These are phyloP conservation scores for Phoenix dactylifera DNA, from an alignment of 176 grass and related monocot species.

Conservation along the genomic window DNA sequence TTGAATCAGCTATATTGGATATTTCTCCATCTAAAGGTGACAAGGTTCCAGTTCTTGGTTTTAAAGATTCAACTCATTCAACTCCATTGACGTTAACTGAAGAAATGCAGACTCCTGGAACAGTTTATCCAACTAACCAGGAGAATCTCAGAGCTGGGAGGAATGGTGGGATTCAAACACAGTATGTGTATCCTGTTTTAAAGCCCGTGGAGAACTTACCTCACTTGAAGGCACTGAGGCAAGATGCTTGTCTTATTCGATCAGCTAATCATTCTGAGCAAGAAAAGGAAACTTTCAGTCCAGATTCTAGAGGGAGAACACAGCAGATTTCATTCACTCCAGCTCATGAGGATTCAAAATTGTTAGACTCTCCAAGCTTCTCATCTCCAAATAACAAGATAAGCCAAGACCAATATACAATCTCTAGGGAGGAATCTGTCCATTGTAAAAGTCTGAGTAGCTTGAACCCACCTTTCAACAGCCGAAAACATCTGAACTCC, in stretches of 20 bases:
- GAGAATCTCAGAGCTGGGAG: conserved; percentile 34
- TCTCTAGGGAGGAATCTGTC: conserved; percentile 11
- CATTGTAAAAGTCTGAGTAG: neutral
- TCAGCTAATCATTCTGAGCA: conserved; percentile 4
- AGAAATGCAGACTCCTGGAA: conserved; percentile 75
- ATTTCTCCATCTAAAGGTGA: conserved; percentile 13
- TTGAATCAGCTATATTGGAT: conserved; percentile 10
- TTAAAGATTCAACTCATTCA: conserved; percentile 39
- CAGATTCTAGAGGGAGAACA: conserved; percentile 19
- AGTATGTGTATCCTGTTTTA: conserved; percentile 50
- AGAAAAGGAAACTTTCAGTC: conserved; percentile 1
- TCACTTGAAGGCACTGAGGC: neutral
- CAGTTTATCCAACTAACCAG: conserved; percentile 40
- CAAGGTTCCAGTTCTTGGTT: conserved; percentile 2
- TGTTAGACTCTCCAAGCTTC: conserved; percentile 9
- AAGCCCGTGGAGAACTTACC: conserved; percentile 42
- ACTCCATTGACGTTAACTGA: conserved; percentile 53
- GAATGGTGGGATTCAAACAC: conserved; percentile 26
- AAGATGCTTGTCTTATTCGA: conserved; percentile 2
- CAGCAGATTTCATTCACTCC: conserved; percentile 6
- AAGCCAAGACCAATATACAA: conserved; percentile 13
- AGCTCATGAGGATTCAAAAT: conserved; percentile 14
- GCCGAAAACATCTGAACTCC: conserved; percentile 15
- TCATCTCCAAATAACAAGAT: conserved; percentile 4
- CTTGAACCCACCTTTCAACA: neutral